These are phyloP conservation scores for Komagataella pastoris DNA, from an alignment of 805 yeast genomes.

Conservation along the genomic window DNA sequence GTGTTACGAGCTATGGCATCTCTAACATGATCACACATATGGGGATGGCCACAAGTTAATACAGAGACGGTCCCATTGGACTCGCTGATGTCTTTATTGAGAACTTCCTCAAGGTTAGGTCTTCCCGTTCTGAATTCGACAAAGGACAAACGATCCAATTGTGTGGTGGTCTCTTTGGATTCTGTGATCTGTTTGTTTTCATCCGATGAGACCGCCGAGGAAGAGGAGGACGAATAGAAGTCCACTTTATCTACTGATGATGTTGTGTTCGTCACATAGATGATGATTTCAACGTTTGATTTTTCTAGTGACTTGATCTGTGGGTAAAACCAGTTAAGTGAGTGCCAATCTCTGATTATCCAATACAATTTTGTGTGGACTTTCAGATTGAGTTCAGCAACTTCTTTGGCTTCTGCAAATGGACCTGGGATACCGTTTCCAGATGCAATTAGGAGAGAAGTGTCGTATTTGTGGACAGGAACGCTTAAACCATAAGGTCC, in stretches of 20 bases:
- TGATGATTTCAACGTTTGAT: slow-evolving; percentile 13
- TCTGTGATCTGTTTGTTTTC: background rate
- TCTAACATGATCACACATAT: slow-evolving; percentile 39
- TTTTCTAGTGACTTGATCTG: slow-evolving; percentile 23
- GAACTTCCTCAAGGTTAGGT: slow-evolving; percentile 21
- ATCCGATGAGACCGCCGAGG: background rate
- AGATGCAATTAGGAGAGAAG: slow-evolving; percentile 51
- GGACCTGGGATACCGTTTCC: slow-evolving; percentile 65
- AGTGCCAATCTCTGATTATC: slow-evolving; percentile 42
- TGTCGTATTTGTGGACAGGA: slow-evolving; percentile 34
- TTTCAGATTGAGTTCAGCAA: slow-evolving; percentile 13
- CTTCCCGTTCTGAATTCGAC: slow-evolving; percentile 32
- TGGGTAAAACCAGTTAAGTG: slow-evolving; percentile 35
- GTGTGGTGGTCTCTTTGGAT: slow-evolving; percentile 3
- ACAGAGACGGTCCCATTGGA: slow-evolving; percentile 27
- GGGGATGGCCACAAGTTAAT: slow-evolving; percentile 35
- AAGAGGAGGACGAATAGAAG: background rate
- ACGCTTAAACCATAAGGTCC: slow-evolving; percentile 59
- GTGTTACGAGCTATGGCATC: slow-evolving; percentile 26
- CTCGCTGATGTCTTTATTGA: slow-evolving; percentile 22
- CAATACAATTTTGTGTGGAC: slow-evolving; percentile 39
- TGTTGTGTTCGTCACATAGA: slow-evolving; percentile 23
- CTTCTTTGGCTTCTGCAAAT: slow-evolving; percentile 19
- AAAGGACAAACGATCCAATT: slow-evolving; percentile 14
- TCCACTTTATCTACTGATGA: slow-evolving; percentile 6